Conservation (phyloP, 805 yeast genomes). For the Sugiyamaella floridensis region DNA sequence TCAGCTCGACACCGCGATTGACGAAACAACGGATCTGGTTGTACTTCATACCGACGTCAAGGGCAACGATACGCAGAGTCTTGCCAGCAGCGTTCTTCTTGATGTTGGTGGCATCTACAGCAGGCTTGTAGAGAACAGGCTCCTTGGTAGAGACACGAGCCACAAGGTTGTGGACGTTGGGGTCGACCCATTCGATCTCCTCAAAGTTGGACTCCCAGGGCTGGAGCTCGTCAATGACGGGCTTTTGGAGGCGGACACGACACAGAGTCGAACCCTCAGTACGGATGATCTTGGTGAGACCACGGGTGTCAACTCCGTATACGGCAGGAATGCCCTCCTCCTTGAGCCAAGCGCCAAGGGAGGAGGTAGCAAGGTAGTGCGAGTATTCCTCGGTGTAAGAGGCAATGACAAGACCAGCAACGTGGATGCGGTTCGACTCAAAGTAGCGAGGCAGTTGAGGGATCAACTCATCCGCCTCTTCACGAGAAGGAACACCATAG, state of each 20-base stretch:
- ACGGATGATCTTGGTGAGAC: conserved; percentile 87
- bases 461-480: conserved; percentile 63
- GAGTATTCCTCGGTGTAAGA: conserved; percentile 95
- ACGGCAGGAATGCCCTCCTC: conserved; percentile 90
- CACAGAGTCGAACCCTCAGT: conserved; percentile 90
- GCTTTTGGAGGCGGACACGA: conserved; percentile 52
- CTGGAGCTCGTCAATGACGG: conserved; percentile 31
- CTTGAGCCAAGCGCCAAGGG: conserved; percentile 89
- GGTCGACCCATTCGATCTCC: conserved; percentile 86
- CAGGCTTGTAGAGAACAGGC: conserved; percentile 73
- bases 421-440: conserved; percentile 86
- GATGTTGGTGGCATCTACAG: conserved; percentile 37
- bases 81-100: conserved; percentile 63
- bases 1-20: conserved; percentile 89
- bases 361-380: conserved; percentile 86
- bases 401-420: conserved; percentile 95
- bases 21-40: conserved; percentile 97
- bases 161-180: conserved; percentile 85
- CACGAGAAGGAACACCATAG: conserved; percentile 96
- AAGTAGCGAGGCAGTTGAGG: conserved; percentile 81
- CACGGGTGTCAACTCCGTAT: conserved; percentile 96
- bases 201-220: conserved; percentile 61
- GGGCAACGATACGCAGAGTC: conserved; percentile 72
- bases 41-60: conserved; percentile 97
- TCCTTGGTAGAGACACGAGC: conserved; percentile 77